Evolutionary conservation across 1,139 yeast species (phyloP), one percentile per base, ranked within the genome.

Genomic region (Yamadazyma atmosphaerica): DNA sequence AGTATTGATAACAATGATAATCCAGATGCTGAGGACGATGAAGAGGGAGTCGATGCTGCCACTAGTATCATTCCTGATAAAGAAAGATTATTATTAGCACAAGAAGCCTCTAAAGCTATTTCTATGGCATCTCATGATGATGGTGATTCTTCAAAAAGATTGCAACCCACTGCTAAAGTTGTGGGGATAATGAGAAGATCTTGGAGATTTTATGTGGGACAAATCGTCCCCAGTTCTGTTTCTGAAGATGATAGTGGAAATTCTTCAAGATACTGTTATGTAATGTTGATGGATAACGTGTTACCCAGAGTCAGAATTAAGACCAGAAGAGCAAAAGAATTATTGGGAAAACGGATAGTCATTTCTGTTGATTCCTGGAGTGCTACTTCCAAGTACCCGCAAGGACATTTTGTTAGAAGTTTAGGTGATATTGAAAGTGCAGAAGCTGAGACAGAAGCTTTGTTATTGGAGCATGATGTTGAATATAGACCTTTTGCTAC

Each of bases 141-240:
- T 3, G 34, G 25, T 10, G 44, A 47, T 22, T 38, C 37, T 27
- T 68, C 72, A 26, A 61, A 56, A 36, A 77, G 74, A 48, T 64
- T 85, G 31, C 90, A 85, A 53, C 98, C 98, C 19, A 90, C 98
- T 0, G 98, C 96, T 3, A 79, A 80, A 50, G 84, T 94, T 36
- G 98, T 94, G 17, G 95, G 96, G 27, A 76, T 94, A 24, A 71
- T 83, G 36, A 84, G 89, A 63, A 79, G 99, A 60, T 87, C 94
- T 42, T 94, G 98, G 98, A 78, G 98, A 60, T 83, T 84, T 51
- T 94, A 90, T 55, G 98, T 92, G 35, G 98, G 98, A 13, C 98
- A 90, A 60, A 77, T 94, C 46, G 86, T 94, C 4, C 86, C 94
- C 32, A 77, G 83, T 25, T 83, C 95, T 3, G 84, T 86, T 1